These are phyloP conservation scores for Linnemannia schmuckeri DNA, from an alignment of 192 early-diverging fungal genomes.

Conservation along the genomic window DNA sequence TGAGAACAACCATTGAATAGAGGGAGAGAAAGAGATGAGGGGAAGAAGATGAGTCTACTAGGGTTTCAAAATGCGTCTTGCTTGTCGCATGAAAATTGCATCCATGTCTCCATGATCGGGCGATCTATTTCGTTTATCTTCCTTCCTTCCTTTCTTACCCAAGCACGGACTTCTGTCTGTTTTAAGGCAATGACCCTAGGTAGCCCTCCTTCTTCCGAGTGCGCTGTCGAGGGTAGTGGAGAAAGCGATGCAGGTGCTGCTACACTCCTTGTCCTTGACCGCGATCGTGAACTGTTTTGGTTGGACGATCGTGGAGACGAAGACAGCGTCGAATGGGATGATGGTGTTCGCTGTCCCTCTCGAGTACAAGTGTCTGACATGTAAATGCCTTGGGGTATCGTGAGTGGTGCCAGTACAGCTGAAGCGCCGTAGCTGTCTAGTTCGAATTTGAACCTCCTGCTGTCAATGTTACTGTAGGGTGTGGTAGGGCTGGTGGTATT, in stretches of 20 bases:
- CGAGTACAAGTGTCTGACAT: neutral
- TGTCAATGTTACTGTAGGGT: too few relatives aligned
- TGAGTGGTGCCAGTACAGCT: neutral
- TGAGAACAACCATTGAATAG: neutral
- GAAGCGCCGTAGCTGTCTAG: too few relatives aligned
- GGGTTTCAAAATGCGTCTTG: neutral
- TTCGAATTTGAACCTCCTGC: too few relatives aligned
- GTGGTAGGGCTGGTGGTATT: too few relatives aligned
- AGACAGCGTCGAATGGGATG: neutral
- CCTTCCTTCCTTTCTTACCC: neutral
- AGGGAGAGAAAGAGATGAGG: too few relatives aligned
- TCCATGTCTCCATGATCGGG: neutral
- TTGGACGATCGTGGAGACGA: neutral
- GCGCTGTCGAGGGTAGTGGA: neutral
- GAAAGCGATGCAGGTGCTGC: neutral
- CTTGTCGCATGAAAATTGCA: neutral
- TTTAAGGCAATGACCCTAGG: conserved; percentile 20
- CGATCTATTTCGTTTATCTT: neutral
- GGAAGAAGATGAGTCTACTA: neutral
- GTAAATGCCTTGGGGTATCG: neutral
- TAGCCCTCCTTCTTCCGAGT: neutral
- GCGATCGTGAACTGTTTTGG: neutral
- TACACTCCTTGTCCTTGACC: neutral
- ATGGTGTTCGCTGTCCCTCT: neutral
- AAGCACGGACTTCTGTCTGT: conserved; percentile 24